These are phyloP conservation scores for Linum lewisii DNA, from an alignment of 345 rosid genomes.

Conservation along the genomic window DNA sequence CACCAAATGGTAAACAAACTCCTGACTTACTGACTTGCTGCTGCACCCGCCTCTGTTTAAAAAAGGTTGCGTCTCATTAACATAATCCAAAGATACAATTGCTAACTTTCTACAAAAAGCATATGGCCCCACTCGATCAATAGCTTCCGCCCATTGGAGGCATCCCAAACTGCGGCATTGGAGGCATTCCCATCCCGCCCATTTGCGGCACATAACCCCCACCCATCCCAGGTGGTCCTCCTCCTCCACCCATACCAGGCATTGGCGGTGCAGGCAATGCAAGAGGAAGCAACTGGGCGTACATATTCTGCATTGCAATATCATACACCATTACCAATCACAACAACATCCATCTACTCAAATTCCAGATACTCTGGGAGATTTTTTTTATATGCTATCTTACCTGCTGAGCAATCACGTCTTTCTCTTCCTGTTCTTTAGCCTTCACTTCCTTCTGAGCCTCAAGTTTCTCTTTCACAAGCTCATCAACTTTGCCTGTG, in stretches of 20 bases:
- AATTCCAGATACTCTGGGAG: neutral
- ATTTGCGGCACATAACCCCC: conserved; percentile 20
- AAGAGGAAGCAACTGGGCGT: conserved; percentile 25
- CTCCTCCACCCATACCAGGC: conserved; percentile 12
- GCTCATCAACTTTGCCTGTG: conserved; percentile 70
- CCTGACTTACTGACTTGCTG: neutral
- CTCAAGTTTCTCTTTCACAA: conserved; percentile 69
- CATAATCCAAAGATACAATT: neutral
- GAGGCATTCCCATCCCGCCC: conserved; percentile 27
- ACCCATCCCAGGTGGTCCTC: conserved; percentile 17
- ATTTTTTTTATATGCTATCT: neutral
- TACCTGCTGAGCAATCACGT: conserved; percentile 81
- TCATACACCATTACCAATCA: neutral
- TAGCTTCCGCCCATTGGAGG: conserved; percentile 20
- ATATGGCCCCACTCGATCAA: neutral
- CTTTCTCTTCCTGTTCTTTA: conserved; percentile 74
- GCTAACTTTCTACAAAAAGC: conserved; percentile 5
- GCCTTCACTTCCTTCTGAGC: conserved; percentile 51
- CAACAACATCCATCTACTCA: neutral
- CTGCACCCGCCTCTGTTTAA: neutral
- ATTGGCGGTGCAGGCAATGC: conserved; percentile 23
- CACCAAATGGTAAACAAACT: neutral
- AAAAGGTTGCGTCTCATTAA: neutral
- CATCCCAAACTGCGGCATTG: conserved; percentile 21
- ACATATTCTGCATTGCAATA: conserved; percentile 17